phyloP scores from a whole-genome alignment of 2,329 filamentous ascomycete species.

The Pleomassaria siparia region DNA sequence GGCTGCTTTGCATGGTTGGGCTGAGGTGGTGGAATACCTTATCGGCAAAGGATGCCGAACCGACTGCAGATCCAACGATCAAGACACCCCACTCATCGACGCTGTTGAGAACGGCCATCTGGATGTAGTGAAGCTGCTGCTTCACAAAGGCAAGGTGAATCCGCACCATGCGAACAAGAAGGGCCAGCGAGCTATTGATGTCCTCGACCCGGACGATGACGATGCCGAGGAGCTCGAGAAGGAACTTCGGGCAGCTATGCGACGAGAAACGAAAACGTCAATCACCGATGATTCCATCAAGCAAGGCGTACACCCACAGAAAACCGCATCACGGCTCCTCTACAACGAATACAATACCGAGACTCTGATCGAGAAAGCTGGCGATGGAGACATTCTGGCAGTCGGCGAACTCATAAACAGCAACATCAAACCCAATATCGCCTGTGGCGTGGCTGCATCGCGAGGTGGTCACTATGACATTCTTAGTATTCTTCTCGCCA shows the following conservation, averaged over 20 bases:
- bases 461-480: slow-evolving; percentile 89
- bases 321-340: slow-evolving; percentile 46
- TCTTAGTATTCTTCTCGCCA: slow-evolving; percentile 67
- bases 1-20: slow-evolving; percentile 82
- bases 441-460: slow-evolving; percentile 86
- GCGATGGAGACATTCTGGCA: slow-evolving; percentile 51
- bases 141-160: slow-evolving; percentile 80
- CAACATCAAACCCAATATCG: slow-evolving; percentile 67
- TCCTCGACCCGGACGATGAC: slow-evolving; percentile 73
- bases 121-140: slow-evolving; percentile 79
- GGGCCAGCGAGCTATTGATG: slow-evolving; percentile 86
- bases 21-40: slow-evolving; percentile 83
- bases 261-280: slow-evolving; percentile 48
- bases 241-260: slow-evolving; percentile 62
- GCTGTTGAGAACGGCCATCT: slow-evolving; percentile 94
- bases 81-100: slow-evolving; percentile 92
- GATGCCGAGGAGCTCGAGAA: slow-evolving; percentile 81
- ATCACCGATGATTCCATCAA: slow-evolving; percentile 50
- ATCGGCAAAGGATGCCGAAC: slow-evolving; percentile 82
- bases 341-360: slow-evolving; percentile 54
- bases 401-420: slow-evolving; percentile 52
- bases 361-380: slow-evolving; percentile 51
- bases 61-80: slow-evolving; percentile 71
- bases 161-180: slow-evolving; percentile 89
- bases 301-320: slow-evolving; percentile 31